Conservation (phyloP, 2,329 filamentous ascomycete species). For the Exophiala lecanii-corni region DNA sequence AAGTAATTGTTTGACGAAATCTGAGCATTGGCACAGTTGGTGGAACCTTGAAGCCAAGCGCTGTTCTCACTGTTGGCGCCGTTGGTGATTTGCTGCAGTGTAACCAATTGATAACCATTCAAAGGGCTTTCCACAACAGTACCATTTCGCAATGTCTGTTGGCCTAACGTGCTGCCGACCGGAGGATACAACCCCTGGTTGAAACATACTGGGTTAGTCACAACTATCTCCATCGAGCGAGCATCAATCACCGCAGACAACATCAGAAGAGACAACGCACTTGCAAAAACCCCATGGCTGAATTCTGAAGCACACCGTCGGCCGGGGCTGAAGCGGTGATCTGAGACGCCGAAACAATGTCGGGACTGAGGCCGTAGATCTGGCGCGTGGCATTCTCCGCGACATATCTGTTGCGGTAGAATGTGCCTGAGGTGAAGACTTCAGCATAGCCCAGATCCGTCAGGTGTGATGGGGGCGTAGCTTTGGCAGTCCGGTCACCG, state of each 20-base stretch:
- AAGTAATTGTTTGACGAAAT: slow-evolving; percentile 54
- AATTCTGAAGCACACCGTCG: slow-evolving; percentile 75
- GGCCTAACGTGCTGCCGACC: slow-evolving; percentile 48
- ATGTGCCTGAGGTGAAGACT: slow-evolving; percentile 65
- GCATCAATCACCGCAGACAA: too few species aligned
- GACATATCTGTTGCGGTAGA: slow-evolving; percentile 75
- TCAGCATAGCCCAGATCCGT: slow-evolving; percentile 76
- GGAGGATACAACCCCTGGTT: slow-evolving; percentile 89
- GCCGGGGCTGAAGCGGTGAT: slow-evolving; percentile 66
- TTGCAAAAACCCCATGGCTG: slow-evolving; percentile 63
- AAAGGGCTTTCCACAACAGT: slow-evolving; percentile 62
- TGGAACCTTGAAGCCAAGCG: slow-evolving; percentile 55
- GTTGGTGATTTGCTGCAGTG: slow-evolving; percentile 55
- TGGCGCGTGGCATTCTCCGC: slow-evolving; percentile 52
- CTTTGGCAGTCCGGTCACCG: slow-evolving; percentile 80
- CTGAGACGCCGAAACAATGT: slow-evolving; percentile 62
- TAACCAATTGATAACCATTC: slow-evolving; percentile 78
- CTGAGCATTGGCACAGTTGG: slow-evolving; percentile 51
- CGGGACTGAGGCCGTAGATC: slow-evolving; percentile 62
- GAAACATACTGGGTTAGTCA: too few species aligned
- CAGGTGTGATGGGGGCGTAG: slow-evolving; percentile 50
- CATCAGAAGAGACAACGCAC: slow-evolving; percentile 37
- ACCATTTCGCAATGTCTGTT: slow-evolving; percentile 67
- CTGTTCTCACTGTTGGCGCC: slow-evolving; percentile 57
- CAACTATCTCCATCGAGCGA: too few species aligned